Conservation (phyloP, 306 rosid genomes). For the Arachis stenosperma region DNA sequence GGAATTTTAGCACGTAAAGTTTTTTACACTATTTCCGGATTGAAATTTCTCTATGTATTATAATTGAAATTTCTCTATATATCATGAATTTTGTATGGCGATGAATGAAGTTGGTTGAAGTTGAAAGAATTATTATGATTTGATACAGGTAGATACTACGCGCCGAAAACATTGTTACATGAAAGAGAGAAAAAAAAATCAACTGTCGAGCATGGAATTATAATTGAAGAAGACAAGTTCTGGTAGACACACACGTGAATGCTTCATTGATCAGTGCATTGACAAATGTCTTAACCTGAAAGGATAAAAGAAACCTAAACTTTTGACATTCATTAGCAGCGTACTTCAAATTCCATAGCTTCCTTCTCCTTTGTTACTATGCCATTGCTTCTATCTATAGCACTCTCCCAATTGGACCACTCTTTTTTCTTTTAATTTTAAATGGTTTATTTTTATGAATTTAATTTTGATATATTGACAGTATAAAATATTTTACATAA, state of each 20-base stretch:
- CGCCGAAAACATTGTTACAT: slow-evolving; percentile 22
- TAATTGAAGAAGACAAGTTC: slow-evolving; percentile 21
- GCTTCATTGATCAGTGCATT: slow-evolving; percentile 22
- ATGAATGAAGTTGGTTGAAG: not conserved
- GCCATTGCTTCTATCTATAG: too few species aligned
- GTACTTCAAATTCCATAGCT: not conserved
- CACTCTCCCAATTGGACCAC: too few species aligned
- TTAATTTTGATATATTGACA: too few species aligned
- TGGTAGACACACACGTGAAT: slow-evolving; percentile 33
- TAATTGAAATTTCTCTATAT: not conserved
- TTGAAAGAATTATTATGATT: not conserved
- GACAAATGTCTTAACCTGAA: slow-evolving; percentile 25
- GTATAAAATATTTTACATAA: too few species aligned
- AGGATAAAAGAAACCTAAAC: not conserved
- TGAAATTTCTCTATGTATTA: not conserved
- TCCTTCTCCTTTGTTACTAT: too few species aligned
- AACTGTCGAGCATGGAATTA: slow-evolving; percentile 4
- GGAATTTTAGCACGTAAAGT: slow-evolving; percentile 47
- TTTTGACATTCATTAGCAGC: not conserved
- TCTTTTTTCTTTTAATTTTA: too few species aligned
- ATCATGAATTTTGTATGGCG: too few species aligned
- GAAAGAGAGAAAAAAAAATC: slow-evolving; percentile 20
- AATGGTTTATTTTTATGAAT: too few species aligned
- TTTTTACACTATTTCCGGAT: slow-evolving; percentile 21
- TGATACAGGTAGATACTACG: not conserved